Percentiles rank a stretch among this genome's conserved stretches.
These are phyloP conservation scores for Candida fluviatilis DNA, from an alignment of 805 yeast genomes.

Conservation along the genomic window DNA sequence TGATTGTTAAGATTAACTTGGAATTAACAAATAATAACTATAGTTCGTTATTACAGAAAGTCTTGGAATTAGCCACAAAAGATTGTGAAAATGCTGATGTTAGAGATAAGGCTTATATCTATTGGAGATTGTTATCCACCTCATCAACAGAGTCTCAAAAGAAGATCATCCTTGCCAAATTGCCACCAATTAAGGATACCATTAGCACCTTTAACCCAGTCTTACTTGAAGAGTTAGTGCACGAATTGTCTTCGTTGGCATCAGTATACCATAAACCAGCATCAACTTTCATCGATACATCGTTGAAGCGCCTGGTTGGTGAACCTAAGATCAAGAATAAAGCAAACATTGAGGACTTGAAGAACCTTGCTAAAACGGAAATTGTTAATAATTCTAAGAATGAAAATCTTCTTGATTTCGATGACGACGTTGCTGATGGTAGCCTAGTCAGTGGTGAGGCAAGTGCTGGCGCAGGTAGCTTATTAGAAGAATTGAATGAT, in stretches of 20 bases:
- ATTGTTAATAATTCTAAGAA: conserved; percentile 59
- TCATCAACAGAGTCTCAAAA: conserved; percentile 40
- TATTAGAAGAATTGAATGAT: conserved; percentile 74
- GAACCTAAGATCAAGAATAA: conserved; percentile 10
- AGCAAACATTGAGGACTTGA: conserved; percentile 67
- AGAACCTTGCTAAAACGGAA: conserved; percentile 72
- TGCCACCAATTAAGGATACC: conserved; percentile 71
- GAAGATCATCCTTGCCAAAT: conserved; percentile 52
- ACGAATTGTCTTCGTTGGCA: conserved; percentile 79
- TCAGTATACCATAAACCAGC: conserved; percentile 89
- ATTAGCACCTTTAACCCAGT: conserved; percentile 68
- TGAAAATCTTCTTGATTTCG: conserved; percentile 84
- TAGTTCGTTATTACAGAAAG: conserved; percentile 48
- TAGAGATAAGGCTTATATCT: conserved; percentile 73
- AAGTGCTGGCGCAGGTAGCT: conserved; percentile 27
- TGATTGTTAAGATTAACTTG: conserved; percentile 55
- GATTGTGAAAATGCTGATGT: conserved; percentile 71
- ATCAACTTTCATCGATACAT: conserved; percentile 49
- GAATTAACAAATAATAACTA: conserved; percentile 15
- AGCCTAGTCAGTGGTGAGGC: conserved; percentile 8
- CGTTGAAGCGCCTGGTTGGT: conserved; percentile 26
- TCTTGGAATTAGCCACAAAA: conserved; percentile 60
- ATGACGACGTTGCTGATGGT: conserved; percentile 47
- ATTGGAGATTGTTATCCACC: conserved; percentile 70
- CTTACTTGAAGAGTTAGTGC: conserved; percentile 61